Evolutionary conservation across 139 green algal species (phyloP).

Genomic region (Chlamydomonas sp.): DNA sequence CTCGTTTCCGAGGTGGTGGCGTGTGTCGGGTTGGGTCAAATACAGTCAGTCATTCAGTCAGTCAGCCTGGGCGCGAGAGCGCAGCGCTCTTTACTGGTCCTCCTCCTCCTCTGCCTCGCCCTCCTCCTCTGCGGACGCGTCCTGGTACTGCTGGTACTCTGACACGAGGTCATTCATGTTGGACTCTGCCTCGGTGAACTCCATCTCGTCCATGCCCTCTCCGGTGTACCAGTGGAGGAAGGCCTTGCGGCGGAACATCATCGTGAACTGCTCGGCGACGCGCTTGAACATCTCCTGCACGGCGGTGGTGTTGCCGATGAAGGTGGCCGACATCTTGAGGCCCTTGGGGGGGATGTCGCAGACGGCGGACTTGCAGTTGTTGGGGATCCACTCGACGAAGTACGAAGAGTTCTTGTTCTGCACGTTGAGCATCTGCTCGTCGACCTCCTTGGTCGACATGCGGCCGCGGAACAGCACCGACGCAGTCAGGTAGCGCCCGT

Average conservation of each 20-base stretch:
- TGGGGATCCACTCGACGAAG: slow-evolving; percentile 99
- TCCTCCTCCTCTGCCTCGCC: slow-evolving; percentile 48
- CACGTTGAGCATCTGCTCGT: slow-evolving; percentile 96
- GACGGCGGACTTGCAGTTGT: slow-evolving; percentile 96
- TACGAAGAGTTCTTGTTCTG: slow-evolving; percentile 96
- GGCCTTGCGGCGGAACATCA: slow-evolving; percentile 95
- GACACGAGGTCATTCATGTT: slow-evolving; percentile 85
- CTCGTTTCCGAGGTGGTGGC: too few relatives aligned
- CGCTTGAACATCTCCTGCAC: slow-evolving; percentile 94
- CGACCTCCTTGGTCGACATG: slow-evolving; percentile 85
- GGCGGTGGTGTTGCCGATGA: slow-evolving; percentile 93
- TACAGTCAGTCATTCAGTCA: too few relatives aligned
- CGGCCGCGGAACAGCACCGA: slow-evolving; percentile 78
- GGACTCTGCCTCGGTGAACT: slow-evolving; percentile 90
- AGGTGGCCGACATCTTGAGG: slow-evolving; percentile 93
- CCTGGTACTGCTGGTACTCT: slow-evolving; percentile 99
- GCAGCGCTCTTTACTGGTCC: too few relatives aligned
- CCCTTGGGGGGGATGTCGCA: slow-evolving; percentile 95
- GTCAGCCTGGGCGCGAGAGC: too few relatives aligned
- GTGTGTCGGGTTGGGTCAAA: too few relatives aligned
- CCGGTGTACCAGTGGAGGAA: slow-evolving; percentile 97
- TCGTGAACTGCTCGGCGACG: slow-evolving; percentile 90
- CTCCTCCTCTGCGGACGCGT: slow-evolving; percentile 89
- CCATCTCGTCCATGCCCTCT: slow-evolving; percentile 98
- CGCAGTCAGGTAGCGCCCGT: slow-evolving; percentile 89